These are phyloP conservation scores for Penicillium brevicompactum DNA, from an alignment of 2,329 filamentous ascomycete species.

Conservation along the genomic window DNA sequence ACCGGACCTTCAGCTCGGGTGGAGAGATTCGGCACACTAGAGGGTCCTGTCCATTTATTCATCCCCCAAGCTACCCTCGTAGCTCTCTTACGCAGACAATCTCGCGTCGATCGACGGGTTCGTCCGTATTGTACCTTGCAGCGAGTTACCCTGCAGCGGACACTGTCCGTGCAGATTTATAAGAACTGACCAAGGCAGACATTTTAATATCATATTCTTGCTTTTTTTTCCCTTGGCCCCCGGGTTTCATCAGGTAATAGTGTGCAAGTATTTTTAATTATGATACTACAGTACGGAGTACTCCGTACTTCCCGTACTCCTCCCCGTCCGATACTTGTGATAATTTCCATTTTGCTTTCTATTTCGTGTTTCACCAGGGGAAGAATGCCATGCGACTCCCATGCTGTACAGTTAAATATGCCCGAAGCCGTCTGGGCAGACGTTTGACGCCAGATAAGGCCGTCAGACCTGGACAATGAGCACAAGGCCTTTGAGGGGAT, in stretches of 20 bases:
- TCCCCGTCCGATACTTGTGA: no score
- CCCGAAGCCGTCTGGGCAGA: constrained; percentile 14
- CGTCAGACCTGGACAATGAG: constrained; percentile 8
- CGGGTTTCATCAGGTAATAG: background rate
- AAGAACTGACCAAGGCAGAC: background rate
- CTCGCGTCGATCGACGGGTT: constrained; percentile 26
- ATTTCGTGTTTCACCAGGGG: constrained; percentile 11
- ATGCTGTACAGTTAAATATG: constrained; percentile 8
- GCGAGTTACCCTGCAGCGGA: constrained; percentile 24
- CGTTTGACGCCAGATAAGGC: constrained; percentile 16
- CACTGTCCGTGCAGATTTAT: constrained; percentile 20
- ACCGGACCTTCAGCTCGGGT: constrained; percentile 1
- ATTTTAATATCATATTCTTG: background rate
- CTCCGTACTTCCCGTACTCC: no score
- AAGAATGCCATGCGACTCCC: constrained; percentile 6
- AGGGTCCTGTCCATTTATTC: background rate
- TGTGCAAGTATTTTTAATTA: no score
- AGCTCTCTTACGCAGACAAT: constrained; percentile 5
- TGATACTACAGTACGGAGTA: no score
- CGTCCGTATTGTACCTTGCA: constrained; percentile 28
- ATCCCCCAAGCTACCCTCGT: background rate
- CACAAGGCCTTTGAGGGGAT: constrained; percentile 13
- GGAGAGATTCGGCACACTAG: constrained; percentile 1
- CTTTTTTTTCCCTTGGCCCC: background rate
- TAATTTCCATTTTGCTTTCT: background rate